Base-by-base conservation (phyloP, 1,139 yeast species). In the Ogataea hybrid region DNA sequence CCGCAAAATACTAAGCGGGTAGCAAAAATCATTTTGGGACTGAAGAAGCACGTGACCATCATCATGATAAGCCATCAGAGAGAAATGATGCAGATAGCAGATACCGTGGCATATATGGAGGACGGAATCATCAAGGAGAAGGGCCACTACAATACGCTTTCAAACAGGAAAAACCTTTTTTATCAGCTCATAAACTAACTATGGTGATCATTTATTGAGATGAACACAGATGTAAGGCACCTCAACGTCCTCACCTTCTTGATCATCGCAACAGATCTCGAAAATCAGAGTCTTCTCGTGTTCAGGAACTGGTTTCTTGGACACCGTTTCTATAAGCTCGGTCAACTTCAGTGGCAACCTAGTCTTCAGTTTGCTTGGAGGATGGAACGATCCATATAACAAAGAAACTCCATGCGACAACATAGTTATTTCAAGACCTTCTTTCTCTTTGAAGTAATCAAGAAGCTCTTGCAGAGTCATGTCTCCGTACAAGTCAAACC, bases 201-300 rank as follows among this genome's bases (percentile, higher is more conserved):
- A 12, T 7, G 11, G 8, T 11, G 27, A 9, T 34, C 29, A 49
- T 20, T 43, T 39, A 27, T 59, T 63, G 50, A 76, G 58, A 58
- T 77, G 79, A 46, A 84, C 73, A 47, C 81, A 79, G 46, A 89
- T 77, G 61, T 79, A 88, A 30, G 98, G 98, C 51, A 89, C 88
- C 58, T 90, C 98, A 20, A 89, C 96, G 63, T 94, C 98, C 62
- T 92, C 97, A 30, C 94, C 99, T 40, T 82, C 77, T 58, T 79
- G 72, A 62, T 92, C 98, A 59, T 92, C 98, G 48, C 94, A 87
- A 62, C 96, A 88, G 32, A 92, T 76, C 65, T 92, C 98, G 49
- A 94, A 76, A 45, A 90, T 81, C 66, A 92, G 72, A 31, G 86
- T 79, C 63, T 81, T 81, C 44, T 79, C 81, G 61, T 85, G 89